Evolutionary conservation across 2,329 filamentous ascomycete genomes (phyloP).

Genomic region (Hypocrella siamensis): DNA sequence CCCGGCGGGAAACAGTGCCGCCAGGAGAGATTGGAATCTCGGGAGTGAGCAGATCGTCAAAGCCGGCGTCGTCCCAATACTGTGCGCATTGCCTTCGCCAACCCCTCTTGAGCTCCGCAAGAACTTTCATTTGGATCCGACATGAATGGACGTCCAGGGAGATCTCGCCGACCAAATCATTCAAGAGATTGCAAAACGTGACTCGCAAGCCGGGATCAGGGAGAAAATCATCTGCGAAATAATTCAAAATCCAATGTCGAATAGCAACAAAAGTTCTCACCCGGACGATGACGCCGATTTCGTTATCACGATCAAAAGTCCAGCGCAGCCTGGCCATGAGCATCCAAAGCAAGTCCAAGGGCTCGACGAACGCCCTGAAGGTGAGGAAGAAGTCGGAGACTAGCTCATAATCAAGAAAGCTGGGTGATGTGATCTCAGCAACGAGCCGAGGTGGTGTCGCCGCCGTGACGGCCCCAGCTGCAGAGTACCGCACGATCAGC

Average conservation of each 20-base stretch:
- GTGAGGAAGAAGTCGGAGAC: constrained; percentile 97
- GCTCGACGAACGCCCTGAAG: constrained; percentile 72
- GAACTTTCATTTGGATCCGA: constrained; percentile 60
- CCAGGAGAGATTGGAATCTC: constrained; percentile 61
- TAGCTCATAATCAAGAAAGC: constrained; percentile 90
- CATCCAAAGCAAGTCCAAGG: constrained; percentile 63
- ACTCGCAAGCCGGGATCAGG: constrained; percentile 56
- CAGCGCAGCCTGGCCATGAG: constrained; percentile 73
- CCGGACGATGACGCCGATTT: constrained; percentile 82
- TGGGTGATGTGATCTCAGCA: constrained; percentile 90
- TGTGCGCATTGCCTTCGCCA: constrained; percentile 83
- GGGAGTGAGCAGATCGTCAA: constrained; percentile 42
- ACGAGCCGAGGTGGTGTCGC: constrained; percentile 84
- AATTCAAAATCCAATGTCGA: constrained; percentile 95
- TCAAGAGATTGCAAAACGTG: constrained; percentile 69
- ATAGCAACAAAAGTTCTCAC: constrained; percentile 92
- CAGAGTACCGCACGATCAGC: constrained; percentile 68
- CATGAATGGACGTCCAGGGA: constrained; percentile 24
- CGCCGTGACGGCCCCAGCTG: constrained; percentile 62
- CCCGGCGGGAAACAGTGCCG: too few species aligned
- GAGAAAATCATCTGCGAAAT: constrained; percentile 90
- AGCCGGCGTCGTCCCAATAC: constrained; percentile 71
- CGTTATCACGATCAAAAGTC: constrained; percentile 67
- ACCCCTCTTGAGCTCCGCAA: constrained; percentile 90
- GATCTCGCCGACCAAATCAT: constrained; percentile 45